phyloP scores from a whole-genome alignment of 352 stramenopile genomes.

The Globisporangium cederbergense region DNA sequence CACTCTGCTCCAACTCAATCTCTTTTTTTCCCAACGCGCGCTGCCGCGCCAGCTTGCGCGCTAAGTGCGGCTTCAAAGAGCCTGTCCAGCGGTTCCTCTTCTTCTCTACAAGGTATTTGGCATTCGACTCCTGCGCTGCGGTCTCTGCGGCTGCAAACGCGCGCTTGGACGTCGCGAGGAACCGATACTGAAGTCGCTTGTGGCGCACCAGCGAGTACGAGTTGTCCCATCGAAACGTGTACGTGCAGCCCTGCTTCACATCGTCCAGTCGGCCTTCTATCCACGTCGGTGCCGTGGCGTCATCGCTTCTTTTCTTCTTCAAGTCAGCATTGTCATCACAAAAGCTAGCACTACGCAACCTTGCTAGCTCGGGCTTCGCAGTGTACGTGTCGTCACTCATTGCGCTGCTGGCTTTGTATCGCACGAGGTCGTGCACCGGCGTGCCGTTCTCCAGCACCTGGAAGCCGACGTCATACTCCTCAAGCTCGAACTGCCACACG shows the following conservation, averaged over 20 bases:
- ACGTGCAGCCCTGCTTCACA: conserved; percentile 31
- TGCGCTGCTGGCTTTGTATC: conserved; percentile 27
- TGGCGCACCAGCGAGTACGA: conserved; percentile 70
- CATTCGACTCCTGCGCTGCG: conserved; percentile 41
- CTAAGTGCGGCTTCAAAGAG: conserved; percentile 31
- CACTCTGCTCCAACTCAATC: conserved; percentile 25
- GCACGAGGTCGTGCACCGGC: conserved; percentile 29
- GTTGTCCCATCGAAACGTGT: conserved; percentile 74
- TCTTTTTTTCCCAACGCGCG: conserved; percentile 23
- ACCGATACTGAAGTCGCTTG: conserved; percentile 62
- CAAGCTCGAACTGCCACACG: conserved; percentile 62
- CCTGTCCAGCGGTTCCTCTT: conserved; percentile 23
- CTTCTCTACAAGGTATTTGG: conserved; percentile 13
- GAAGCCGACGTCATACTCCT: conserved; percentile 63
- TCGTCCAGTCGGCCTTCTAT: conserved; percentile 35
- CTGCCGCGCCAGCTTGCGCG: conserved; percentile 33
- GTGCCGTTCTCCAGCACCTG: conserved; percentile 47
- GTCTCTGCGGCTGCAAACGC: conserved; percentile 46
- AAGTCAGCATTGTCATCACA: neutral
- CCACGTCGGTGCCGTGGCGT: neutral
- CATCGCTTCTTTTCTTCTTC: neutral
- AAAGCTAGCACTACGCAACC: conserved; percentile 10
- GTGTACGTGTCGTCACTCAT: neutral
- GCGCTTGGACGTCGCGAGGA: conserved; percentile 35
- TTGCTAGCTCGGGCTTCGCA: neutral